Evolutionary conservation across 768 basidiomycete species (phyloP).

Genomic region (Phlegmacium glaucopus): DNA sequence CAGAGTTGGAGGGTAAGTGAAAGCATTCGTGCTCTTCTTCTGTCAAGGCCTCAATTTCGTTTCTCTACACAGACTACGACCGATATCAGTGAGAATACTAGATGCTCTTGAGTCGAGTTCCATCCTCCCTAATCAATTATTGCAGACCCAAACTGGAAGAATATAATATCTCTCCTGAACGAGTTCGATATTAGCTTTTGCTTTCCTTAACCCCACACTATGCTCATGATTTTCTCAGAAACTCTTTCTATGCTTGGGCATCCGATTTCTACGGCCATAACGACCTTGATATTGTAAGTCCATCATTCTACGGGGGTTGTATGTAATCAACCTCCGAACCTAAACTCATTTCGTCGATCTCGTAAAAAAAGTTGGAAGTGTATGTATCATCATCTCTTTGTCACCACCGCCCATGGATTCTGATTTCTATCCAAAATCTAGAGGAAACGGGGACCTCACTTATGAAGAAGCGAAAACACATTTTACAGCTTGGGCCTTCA

Average conservation of each 20-base stretch:
- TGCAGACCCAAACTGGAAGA: constrained; percentile 42
- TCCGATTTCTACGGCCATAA: constrained; percentile 68
- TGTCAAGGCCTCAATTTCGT: background rate
- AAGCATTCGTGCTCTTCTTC: background rate
- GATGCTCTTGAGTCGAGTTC: background rate
- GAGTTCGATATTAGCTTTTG: constrained; percentile 29
- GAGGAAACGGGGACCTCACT: constrained; percentile 60
- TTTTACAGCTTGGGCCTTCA: constrained; percentile 70
- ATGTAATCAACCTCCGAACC: background rate
- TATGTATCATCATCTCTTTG: constrained; percentile 21
- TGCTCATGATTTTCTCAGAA: constrained; percentile 31
- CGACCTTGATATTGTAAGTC: constrained; percentile 64
- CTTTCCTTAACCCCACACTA: background rate
- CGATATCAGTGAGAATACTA: constrained; percentile 38
- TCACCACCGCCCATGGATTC: background rate
- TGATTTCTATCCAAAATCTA: constrained; percentile 19
- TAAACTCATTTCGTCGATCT: background rate
- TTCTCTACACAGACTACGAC: constrained; percentile 38
- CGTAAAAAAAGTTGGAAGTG: constrained; percentile 52
- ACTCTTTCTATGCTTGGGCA: constrained; percentile 60
- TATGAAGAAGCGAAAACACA: constrained; percentile 66
- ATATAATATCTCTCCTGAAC: constrained; percentile 51
- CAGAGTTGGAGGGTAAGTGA: constrained; percentile 62
- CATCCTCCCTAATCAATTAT: background rate
- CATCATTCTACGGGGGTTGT: constrained; percentile 1